phyloP scores from a whole-genome alignment of 768 basidiomycete genomes.

The Trametes punicea region DNA sequence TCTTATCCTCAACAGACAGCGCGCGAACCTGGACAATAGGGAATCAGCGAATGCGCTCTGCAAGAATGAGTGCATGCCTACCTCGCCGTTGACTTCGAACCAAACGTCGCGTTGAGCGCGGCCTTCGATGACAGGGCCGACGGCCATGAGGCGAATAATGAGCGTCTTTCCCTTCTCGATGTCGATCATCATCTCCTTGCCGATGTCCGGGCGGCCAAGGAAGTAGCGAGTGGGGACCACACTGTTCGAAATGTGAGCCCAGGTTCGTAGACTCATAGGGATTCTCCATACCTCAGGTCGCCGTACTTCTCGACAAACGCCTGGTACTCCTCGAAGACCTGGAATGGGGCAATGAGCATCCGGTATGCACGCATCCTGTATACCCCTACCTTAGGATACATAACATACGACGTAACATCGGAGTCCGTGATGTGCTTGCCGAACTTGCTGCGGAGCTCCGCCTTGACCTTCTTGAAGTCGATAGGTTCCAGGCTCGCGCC shows the following conservation, averaged over 20 bases:
- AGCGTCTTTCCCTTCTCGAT: conserved; percentile 97
- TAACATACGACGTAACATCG: conserved; percentile 93
- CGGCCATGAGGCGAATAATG: conserved; percentile 93
- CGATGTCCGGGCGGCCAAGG: conserved; percentile 85
- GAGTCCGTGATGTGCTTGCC: conserved; percentile 92
- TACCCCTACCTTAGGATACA: conserved; percentile 87
- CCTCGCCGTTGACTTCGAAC: conserved; percentile 98
- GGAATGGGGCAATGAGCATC: background rate
- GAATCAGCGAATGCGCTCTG: background rate
- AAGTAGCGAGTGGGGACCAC: conserved; percentile 97
- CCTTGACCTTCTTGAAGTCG: conserved; percentile 96
- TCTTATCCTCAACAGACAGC: conserved; percentile 93
- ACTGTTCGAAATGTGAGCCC: conserved; percentile 38
- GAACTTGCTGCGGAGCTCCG: conserved; percentile 87
- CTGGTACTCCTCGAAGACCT: conserved; percentile 98
- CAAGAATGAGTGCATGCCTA: conserved; percentile 30
- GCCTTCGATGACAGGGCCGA: conserved; percentile 89
- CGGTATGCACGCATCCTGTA: background rate
- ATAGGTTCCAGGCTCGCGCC: conserved; percentile 84
- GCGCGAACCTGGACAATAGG: conserved; percentile 69
- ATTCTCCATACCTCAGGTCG: conserved; percentile 70
- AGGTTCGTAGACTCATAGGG: background rate
- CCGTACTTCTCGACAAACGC: conserved; percentile 95
- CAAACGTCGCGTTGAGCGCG: conserved; percentile 94
- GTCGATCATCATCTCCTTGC: conserved; percentile 95